A percentile compares a stretch with the other conserved stretches of the same genome.
Evolutionary conservation across 371 early-diverging fungal genomes (phyloP).

Genomic region (Fennellomyces sp.): DNA sequence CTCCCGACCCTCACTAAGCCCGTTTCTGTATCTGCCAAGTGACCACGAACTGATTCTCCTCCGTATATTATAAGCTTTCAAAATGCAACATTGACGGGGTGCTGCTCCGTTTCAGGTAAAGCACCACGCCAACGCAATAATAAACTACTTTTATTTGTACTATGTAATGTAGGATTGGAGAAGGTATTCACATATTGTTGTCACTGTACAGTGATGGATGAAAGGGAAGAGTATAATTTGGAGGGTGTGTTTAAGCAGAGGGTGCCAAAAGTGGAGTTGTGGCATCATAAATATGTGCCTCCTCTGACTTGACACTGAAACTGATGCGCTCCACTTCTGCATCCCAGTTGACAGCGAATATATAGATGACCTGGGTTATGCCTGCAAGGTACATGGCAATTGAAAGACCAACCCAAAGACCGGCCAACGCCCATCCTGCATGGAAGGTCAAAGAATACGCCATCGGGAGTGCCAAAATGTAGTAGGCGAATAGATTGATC

Average conservation of each 20-base stretch:
- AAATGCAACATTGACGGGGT: too few relatives aligned
- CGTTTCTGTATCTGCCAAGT: background rate
- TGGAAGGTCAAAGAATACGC: constrained; percentile 67
- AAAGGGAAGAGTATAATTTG: too few relatives aligned
- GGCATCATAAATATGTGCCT: constrained; percentile 6
- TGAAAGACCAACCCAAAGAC: constrained; percentile 73
- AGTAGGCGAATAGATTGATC: constrained; percentile 70
- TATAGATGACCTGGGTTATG: constrained; percentile 38
- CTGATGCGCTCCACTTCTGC: constrained; percentile 45
- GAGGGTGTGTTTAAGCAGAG: too few relatives aligned
- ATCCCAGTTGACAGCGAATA: constrained; percentile 48
- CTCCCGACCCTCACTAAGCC: background rate
- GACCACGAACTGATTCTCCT: too few relatives aligned
- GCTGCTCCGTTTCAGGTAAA: too few relatives aligned
- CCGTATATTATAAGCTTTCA: too few relatives aligned
- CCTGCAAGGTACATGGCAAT: constrained; percentile 57
- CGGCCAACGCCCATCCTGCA: constrained; percentile 55
- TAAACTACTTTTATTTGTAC: too few relatives aligned
- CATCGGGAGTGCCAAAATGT: constrained; percentile 70
- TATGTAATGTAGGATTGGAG: too few relatives aligned
- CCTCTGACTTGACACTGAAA: constrained; percentile 29
- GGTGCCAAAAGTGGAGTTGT: too few relatives aligned
- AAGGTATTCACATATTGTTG: too few relatives aligned
- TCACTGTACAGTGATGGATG: too few relatives aligned
- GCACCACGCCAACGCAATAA: too few relatives aligned